Evolutionary conservation across 2,329 filamentous ascomycete species (phyloP).

Genomic region (Aspergillus glaucus): DNA sequence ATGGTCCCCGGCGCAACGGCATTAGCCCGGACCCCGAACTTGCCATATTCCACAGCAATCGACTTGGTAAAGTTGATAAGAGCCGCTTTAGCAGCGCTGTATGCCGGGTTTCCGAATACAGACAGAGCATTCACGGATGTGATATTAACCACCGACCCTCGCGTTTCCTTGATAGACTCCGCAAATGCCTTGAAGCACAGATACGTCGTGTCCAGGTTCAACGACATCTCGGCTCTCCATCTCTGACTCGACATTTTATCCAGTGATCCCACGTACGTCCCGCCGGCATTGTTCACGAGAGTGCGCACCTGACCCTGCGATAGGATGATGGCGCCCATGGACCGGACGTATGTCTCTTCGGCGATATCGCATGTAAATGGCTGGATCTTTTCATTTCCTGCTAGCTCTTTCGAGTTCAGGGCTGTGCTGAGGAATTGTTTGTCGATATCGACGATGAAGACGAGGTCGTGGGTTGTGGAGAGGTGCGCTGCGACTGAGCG

Average conservation of each 20-base stretch:
- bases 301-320: constrained; percentile 10
- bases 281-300: constrained; percentile 24
- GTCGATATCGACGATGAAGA: too few species aligned
- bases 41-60: constrained; percentile 26
- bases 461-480: too few species aligned
- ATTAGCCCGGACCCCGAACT: constrained; percentile 36
- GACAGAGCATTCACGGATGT: constrained; percentile 16
- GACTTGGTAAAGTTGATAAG: constrained; percentile 36
- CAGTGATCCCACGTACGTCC: constrained; percentile 14
- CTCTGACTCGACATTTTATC: constrained; percentile 12
- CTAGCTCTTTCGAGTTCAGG: too few species aligned
- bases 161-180: constrained; percentile 9
- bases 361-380: too few species aligned
- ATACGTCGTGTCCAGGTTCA: constrained; percentile 17
- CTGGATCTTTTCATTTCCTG: too few species aligned
- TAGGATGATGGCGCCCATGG: constrained; percentile 5
- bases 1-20: constrained; percentile 26
- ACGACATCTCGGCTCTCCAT: constrained; percentile 13
- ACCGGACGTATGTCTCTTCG: too few species aligned
- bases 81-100: constrained; percentile 36
- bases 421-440: too few species aligned
- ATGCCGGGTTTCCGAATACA: constrained; percentile 20
- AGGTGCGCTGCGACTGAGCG: too few species aligned
- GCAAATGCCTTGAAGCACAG: constrained; percentile 14
- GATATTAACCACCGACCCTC: constrained; percentile 13